Evolutionary conservation across 495 filamentous ascomycete species (phyloP).

Genomic region (Staphylotrichum longicolle): DNA sequence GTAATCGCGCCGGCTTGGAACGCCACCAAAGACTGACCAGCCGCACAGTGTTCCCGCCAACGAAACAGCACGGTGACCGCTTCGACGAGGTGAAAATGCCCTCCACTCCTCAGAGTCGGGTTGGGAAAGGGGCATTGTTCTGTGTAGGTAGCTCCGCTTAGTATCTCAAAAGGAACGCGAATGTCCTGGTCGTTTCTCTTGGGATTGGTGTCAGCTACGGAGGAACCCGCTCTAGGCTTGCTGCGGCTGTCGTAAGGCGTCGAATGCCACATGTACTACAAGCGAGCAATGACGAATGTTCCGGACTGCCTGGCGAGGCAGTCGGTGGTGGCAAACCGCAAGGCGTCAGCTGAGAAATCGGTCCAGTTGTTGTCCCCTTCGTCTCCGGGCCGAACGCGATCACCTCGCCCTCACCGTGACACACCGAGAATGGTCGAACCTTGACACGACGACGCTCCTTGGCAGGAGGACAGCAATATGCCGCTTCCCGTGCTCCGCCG

Average conservation of each 20-base stretch:
- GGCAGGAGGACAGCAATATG: too few relatives aligned
- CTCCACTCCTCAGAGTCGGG: too few relatives aligned
- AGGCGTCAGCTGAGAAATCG: neutral
- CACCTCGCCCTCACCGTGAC: too few relatives aligned
- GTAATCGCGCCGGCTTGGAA: constrained; percentile 21
- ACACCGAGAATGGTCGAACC: too few relatives aligned
- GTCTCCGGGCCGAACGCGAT: constrained; percentile 2
- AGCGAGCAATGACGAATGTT: neutral
- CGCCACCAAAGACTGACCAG: constrained; percentile 9
- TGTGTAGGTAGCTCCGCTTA: too few relatives aligned
- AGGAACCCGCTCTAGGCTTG: neutral
- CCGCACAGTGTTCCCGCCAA: constrained; percentile 17
- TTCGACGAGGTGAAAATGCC: too few relatives aligned
- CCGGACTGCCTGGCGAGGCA: neutral
- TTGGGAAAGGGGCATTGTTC: too few relatives aligned
- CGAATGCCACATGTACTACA: neutral
- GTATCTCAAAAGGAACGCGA: too few relatives aligned
- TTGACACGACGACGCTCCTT: too few relatives aligned
- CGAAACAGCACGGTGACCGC: neutral
- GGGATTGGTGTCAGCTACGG: too few relatives aligned
- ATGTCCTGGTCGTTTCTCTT: too few relatives aligned
- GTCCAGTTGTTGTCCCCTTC: neutral
- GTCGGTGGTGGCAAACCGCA: neutral
- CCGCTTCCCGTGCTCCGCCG: neutral
- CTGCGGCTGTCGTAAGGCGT: neutral